Conservation (phyloP, 2,329 filamentous ascomycete genomes). For the Byssoonygena ceratinophila region DNA sequence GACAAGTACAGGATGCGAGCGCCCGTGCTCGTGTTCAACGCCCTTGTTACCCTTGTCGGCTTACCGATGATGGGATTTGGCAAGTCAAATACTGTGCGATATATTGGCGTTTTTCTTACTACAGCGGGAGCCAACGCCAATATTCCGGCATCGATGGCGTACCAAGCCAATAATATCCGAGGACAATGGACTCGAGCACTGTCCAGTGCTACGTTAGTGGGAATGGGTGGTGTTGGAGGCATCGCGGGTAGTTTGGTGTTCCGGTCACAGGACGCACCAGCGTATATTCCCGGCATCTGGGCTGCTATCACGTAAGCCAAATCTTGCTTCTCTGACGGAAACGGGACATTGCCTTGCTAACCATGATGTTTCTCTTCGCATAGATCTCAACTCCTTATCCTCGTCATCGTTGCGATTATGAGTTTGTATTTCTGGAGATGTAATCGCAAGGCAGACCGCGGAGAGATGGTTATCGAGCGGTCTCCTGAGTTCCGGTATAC, state of each 20-base stretch:
- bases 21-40: conserved; percentile 56
- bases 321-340: not conserved
- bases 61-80: conserved; percentile 63
- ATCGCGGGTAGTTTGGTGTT: conserved; percentile 68
- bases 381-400: conserved; percentile 28
- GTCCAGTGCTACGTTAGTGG: conserved; percentile 63
- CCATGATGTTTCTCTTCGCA: not conserved
- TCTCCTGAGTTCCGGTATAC: conserved; percentile 33
- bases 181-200: conserved; percentile 84
- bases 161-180: conserved; percentile 78
- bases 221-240: conserved; percentile 66
- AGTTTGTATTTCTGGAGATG: conserved; percentile 27
- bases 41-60: conserved; percentile 55
- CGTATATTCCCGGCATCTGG: conserved; percentile 29
- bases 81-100: conserved; percentile 46
- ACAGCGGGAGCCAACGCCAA: conserved; percentile 69
- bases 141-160: conserved; percentile 62
- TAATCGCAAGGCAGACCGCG: conserved; percentile 28
- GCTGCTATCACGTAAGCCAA: conserved; percentile 22
- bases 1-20: conserved; percentile 59
- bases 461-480: conserved; percentile 29
- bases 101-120: conserved; percentile 66
- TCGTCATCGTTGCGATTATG: conserved; percentile 23
- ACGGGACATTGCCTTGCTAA: conserved; percentile 31
- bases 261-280: conserved; percentile 35